A percentile compares a stretch with the other conserved stretches of the same genome.
Conservation (phyloP, 2,329 filamentous ascomycete genomes). For the Diplocarpon rosae region DNA sequence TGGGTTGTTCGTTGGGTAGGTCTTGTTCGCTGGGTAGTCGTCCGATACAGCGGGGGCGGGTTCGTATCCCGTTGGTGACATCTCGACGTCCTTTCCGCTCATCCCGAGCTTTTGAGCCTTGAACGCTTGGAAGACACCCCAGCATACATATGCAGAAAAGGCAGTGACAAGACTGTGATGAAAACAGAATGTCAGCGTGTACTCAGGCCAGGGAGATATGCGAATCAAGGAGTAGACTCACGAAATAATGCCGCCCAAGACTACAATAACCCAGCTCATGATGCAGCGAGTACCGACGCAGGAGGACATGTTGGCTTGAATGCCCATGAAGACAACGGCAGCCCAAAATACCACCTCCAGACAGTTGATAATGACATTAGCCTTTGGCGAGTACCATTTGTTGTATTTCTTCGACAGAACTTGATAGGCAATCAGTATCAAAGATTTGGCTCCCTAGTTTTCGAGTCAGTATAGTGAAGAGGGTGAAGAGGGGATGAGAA, state of each 20-base stretch:
- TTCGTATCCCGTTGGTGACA: neutral
- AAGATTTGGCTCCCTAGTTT: slow-evolving; percentile 28
- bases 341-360: slow-evolving; percentile 35
- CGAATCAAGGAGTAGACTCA: neutral
- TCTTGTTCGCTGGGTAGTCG: too few species aligned
- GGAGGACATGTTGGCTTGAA: slow-evolving; percentile 13
- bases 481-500: neutral
- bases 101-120: neutral
- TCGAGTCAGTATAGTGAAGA: neutral
- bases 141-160: neutral
- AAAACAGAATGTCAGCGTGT: too few species aligned
- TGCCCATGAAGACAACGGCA: slow-evolving; percentile 27
- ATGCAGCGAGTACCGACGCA: slow-evolving; percentile 15
- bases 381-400: slow-evolving; percentile 30
- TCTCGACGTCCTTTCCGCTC: neutral
- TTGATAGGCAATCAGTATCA: slow-evolving; percentile 32
- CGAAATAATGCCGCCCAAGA: neutral
- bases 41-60: too few species aligned
- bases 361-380: slow-evolving; percentile 31
- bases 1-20: too few species aligned
- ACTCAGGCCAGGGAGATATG: too few species aligned
- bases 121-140: neutral
- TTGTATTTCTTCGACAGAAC: slow-evolving; percentile 29
- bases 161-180: neutral
- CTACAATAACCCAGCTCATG: slow-evolving; percentile 9